These are phyloP conservation scores for Crithidia brevicula DNA, from an alignment of 208 protist species.

Conservation along the genomic window DNA sequence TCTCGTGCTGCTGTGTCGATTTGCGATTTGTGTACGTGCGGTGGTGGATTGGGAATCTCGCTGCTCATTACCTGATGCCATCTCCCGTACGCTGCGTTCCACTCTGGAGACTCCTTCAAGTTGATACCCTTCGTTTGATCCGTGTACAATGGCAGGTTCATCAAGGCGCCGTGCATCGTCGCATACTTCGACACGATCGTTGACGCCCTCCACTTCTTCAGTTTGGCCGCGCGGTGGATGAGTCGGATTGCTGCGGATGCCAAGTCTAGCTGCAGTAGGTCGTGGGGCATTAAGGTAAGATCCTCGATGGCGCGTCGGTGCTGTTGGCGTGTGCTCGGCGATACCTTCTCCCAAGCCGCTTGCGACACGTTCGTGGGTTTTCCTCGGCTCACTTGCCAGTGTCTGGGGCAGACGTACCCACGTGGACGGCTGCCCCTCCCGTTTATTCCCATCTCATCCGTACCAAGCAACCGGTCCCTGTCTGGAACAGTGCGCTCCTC, in stretches of 20 bases:
- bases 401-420: slow-evolving; percentile 10
- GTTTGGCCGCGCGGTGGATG: background rate
- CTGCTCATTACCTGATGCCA: background rate
- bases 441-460: background rate
- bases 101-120: background rate
- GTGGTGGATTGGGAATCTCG: background rate
- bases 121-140: background rate
- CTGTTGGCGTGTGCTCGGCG: background rate
- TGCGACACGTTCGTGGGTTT: slow-evolving; percentile 1
- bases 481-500: background rate
- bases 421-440: slow-evolving; percentile 6
- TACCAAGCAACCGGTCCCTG: background rate
- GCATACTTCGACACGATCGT: background rate
- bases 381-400: background rate
- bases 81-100: background rate
- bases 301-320: background rate
- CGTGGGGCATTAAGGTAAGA: background rate
- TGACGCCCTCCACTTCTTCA: background rate
- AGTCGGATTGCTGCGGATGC: background rate
- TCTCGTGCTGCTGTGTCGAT: background rate
- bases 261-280: background rate
- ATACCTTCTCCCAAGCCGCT: slow-evolving; percentile 2
- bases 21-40: background rate
- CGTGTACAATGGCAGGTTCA: background rate
- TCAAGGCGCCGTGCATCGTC: background rate